These are phyloP conservation scores for Phytophthora capsici DNA, from an alignment of 352 stramenopile genomes.

Conservation along the genomic window DNA sequence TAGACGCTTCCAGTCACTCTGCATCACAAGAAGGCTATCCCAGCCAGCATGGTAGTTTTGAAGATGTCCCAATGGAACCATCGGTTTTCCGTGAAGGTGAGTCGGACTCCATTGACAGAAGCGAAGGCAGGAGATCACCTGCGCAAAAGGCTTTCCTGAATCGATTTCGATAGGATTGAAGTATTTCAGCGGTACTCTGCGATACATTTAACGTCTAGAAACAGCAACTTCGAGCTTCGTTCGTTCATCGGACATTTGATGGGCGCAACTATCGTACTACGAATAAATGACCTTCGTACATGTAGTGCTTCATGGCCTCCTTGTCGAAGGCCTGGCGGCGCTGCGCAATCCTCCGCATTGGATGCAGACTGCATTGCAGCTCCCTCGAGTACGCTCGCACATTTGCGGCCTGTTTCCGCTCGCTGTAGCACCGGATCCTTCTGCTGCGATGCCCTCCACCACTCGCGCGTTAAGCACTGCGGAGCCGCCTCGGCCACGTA, in stretches of 20 bases:
- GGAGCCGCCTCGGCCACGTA: conserved; percentile 16
- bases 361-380: too few relatives aligned
- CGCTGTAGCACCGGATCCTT: conserved; percentile 17
- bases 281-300: too few relatives aligned
- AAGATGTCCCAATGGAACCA: not conserved
- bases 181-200: not conserved
- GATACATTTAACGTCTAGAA: conserved; percentile 14
- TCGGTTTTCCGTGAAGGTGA: not conserved
- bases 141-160: conserved; percentile 73
- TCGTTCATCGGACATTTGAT: too few relatives aligned
- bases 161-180: conserved; percentile 22
- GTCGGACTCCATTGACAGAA: conserved; percentile 19
- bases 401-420: conserved; percentile 20
- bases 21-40: not conserved
- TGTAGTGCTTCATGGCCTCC: too few relatives aligned
- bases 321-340: conserved; percentile 4
- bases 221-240: too few relatives aligned
- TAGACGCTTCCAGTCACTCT: conserved; percentile 3
- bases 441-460: not conserved
- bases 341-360: conserved; percentile 28
- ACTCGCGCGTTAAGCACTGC: conserved; percentile 13
- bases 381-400: conserved; percentile 36
- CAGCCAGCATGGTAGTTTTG: conserved; percentile 3
- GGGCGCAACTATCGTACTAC: too few relatives aligned
- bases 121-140: conserved; percentile 44